These are phyloP conservation scores for Eucalyptus sideroxylon DNA, from an alignment of 345 rosid species.

Conservation along the genomic window DNA sequence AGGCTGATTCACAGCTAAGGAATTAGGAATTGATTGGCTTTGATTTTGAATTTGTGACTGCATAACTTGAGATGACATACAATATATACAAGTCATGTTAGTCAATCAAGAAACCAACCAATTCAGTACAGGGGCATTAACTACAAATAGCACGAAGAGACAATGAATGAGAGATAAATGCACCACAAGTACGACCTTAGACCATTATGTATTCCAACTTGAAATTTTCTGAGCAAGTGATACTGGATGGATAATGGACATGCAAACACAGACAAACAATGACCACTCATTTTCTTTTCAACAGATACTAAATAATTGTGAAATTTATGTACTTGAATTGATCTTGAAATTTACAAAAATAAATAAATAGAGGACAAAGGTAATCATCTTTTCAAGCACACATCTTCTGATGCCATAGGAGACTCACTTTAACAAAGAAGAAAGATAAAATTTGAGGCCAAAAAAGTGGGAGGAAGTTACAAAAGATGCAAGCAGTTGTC, in stretches of 20 bases:
- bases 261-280: not conserved
- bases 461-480: too few species aligned
- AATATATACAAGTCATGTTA: not conserved
- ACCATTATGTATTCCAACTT: not conserved
- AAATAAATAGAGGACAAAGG: not conserved
- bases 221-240: not conserved
- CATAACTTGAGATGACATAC: too few species aligned
- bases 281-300: not conserved
- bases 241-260: not conserved
- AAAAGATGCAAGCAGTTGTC: too few species aligned
- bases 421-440: too few species aligned
- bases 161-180: not conserved
- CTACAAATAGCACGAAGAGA: not conserved
- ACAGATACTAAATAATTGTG: not conserved
- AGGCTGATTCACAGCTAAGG: conserved; percentile 50
- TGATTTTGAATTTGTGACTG: too few species aligned
- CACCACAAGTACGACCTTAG: not conserved
- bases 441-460: too few species aligned
- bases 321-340: not conserved
- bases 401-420: not conserved
- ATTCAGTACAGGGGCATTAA: not conserved
- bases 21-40: too few species aligned
- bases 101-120: not conserved
- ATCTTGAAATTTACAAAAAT: not conserved
- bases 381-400: not conserved